Evolutionary conservation across 1,284 basidiomycete genomes (phyloP).

Genomic region (Apiotrichum gracile): DNA sequence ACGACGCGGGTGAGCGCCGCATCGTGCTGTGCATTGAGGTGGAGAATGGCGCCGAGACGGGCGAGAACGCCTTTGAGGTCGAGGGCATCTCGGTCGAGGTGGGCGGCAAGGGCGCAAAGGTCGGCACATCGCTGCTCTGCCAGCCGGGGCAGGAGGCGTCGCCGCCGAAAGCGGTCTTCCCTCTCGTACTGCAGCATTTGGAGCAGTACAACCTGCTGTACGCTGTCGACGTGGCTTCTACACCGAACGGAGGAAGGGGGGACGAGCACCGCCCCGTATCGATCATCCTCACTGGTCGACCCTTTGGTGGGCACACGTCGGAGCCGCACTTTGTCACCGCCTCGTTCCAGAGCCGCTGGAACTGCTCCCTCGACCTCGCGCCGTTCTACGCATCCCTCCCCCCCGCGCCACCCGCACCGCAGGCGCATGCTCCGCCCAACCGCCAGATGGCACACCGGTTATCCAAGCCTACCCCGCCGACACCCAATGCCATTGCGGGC

Average conservation of each 20-base stretch:
- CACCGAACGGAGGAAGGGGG: conserved; percentile 23
- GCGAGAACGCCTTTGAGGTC: conserved; percentile 59
- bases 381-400: conserved; percentile 35
- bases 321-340: conserved; percentile 52
- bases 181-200: conserved; percentile 58
- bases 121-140: conserved; percentile 50
- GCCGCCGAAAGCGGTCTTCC: conserved; percentile 51
- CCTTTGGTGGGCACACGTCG: conserved; percentile 33
- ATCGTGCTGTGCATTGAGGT: conserved; percentile 80
- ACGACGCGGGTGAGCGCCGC: conserved; percentile 70
- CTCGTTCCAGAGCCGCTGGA: conserved; percentile 76
- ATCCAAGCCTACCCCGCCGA: conserved; percentile 10
- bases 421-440: conserved; percentile 1
- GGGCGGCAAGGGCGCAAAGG: conserved; percentile 66
- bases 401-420: conserved; percentile 14
- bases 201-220: conserved; percentile 85
- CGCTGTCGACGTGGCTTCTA: conserved; percentile 55
- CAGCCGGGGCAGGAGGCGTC: conserved; percentile 35
- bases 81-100: conserved; percentile 66
- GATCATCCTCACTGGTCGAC: conserved; percentile 68
- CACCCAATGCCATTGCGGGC: conserved; percentile 41
- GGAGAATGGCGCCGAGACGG: conserved; percentile 53
- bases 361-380: conserved; percentile 72
- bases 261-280: conserved; percentile 68
- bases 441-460: conserved; percentile 5